These are phyloP conservation scores for Saposhnikovia divaricata DNA, from an alignment of 129 eudicot species.

Conservation along the genomic window DNA sequence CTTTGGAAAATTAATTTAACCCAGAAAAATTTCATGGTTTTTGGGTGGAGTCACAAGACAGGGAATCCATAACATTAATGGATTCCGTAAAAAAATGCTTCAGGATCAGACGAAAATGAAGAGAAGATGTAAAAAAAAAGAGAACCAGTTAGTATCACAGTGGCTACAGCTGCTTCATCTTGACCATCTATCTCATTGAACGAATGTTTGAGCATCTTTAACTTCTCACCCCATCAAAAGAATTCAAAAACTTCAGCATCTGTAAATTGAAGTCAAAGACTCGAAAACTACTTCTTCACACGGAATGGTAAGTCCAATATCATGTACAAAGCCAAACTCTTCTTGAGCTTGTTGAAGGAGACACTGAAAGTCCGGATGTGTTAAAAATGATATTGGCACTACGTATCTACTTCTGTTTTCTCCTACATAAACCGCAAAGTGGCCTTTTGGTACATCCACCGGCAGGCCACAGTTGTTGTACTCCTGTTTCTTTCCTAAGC, in stretches of 20 bases:
- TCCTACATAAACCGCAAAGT: slow-evolving; percentile 11
- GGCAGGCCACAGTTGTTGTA: slow-evolving; percentile 13
- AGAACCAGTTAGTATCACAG: slow-evolving; percentile 15
- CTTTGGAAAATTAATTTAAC: slow-evolving; percentile 22
- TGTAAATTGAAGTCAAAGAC: slow-evolving; percentile 58
- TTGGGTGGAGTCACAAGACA: slow-evolving; percentile 21
- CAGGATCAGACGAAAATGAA: slow-evolving; percentile 6
- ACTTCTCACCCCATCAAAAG: neutral
- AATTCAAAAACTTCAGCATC: slow-evolving; percentile 8
- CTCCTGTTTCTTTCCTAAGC: slow-evolving; percentile 29
- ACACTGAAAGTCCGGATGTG: neutral
- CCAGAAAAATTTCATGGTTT: slow-evolving; percentile 23
- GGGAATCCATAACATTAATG: slow-evolving; percentile 1
- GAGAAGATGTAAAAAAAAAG: slow-evolving; percentile 29
- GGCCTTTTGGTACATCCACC: slow-evolving; percentile 9
- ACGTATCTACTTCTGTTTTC: slow-evolving; percentile 8
- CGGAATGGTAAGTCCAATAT: slow-evolving; percentile 8
- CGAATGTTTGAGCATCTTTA: neutral
- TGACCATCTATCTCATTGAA: slow-evolving; percentile 29
- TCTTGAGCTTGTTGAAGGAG: slow-evolving; percentile 10
- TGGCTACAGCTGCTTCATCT: slow-evolving; percentile 21
- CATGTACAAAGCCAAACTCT: slow-evolving; percentile 8
- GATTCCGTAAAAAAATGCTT: slow-evolving; percentile 12
- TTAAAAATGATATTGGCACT: slow-evolving; percentile 3
- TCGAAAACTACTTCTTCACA: slow-evolving; percentile 7